Evolutionary conservation across 164 flowering plant genomes (phyloP), one percentile per base, ranked within the genome.

Genomic region (Paratinospora sagittata): DNA sequence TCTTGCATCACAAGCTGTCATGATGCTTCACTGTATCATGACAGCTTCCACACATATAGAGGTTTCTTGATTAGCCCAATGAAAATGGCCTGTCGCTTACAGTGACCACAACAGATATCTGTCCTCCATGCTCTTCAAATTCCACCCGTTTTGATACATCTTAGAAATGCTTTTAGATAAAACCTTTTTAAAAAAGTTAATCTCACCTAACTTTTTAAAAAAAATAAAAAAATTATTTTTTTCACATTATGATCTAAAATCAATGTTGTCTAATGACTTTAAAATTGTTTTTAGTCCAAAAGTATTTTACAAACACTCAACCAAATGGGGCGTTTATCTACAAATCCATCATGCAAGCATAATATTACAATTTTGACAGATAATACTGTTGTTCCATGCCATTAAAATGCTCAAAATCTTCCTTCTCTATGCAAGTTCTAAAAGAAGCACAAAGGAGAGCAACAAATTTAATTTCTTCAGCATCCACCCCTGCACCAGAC

Each of bases 71-170:
- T 86, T 36, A 94, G 90, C 37, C 86, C 93, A 79, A 85, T 90
- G 17, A 87, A 89, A 80, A 92, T 65, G 14, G 96, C 98, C 71
- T 75, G 73, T 72, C 88, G 85, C 79, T 94, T 97, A 77, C 97
- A 91, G 77, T 94, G 98, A 63, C 98, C 96, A 78, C 97, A 91
- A 69, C 91, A 85, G 27, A 91, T 85, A 67, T 90, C 91, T 55
- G 84, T 89, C 78, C 81, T 88, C 23, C 91, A 86, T 76, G 74
- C 70, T 72, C 88, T 27, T 97, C 98, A 27, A 92, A 89, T 52
- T 85, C 85, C 64, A 88, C 76, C 34, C 34, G 3, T 30, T 30
- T n/a, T n/a, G n/a, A n/a, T n/a, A n/a, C n/a, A 30, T 30, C 34
- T 30, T 4, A 30, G 4, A 30, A 30, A 30, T 30, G 34, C 4